Base-by-base conservation (phyloP, 306 rosid genomes). In the Mucuna pruriens region DNA sequence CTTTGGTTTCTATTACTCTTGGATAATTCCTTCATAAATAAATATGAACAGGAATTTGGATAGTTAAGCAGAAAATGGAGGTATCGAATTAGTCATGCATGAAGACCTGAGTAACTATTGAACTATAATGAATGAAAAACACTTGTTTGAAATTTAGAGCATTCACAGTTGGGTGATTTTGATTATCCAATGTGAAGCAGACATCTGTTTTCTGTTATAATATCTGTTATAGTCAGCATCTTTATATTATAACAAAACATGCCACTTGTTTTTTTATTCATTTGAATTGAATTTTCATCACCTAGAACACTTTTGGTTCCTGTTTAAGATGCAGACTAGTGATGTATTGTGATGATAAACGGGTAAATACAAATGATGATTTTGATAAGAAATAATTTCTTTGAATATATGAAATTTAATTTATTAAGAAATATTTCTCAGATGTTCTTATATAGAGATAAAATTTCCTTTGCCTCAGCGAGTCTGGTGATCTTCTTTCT, bases 401-500 rank as follows among this genome's bases (percentile, higher is more conserved):
- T 64, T 71, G 17, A 15, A 4, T 9, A 22, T 67, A 13, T 16
- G 62, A 31, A 38, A 40, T 57, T 68, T 12, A 45, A 26, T 45
- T 60, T 46, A 15, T 62, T 48, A 2, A 17, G 52, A 66, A 72
- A 26, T 11, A 36, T 17, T 55, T 67, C 44, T 76, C 57, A 9
- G 40, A 79, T 55, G 63, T 16, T 29, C 46, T 29, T 17, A 26
- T 13, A 15, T 31, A 26, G 29, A 31, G 42, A 26, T 44, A 19
- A 75, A 55, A 16, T 2, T 6, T 9, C 9, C 26, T 29, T 25
- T 38, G 45, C 55, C 16, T 12, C 26, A 38, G 75, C 3, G 2
- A 71, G 74, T 83, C 73, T 62, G n/a, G 65, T 45, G 80, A 34
- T 58, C 44, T 38, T 74, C 67, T 38, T 25, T 46, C 25, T 58